Evolutionary conservation across 2,329 filamentous ascomycete genomes (phyloP).

Genomic region (Hypomyces rosellus): DNA sequence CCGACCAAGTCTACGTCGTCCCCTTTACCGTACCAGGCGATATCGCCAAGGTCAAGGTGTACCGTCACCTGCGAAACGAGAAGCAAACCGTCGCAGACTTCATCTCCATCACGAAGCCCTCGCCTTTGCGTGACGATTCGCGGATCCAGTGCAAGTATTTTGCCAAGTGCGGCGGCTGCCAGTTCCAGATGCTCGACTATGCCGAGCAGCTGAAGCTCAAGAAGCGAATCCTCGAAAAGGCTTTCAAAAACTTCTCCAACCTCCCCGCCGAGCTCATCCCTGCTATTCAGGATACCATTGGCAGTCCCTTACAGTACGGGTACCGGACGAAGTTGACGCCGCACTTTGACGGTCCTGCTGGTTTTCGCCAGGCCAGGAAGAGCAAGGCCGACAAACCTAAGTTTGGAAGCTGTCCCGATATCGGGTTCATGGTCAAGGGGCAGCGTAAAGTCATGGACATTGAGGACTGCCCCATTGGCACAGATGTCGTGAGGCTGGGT

Average conservation of each 20-base stretch:
- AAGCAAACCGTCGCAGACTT: slow-evolving; percentile 77
- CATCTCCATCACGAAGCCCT: slow-evolving; percentile 67
- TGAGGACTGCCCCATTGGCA: slow-evolving; percentile 94
- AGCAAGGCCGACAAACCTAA: slow-evolving; percentile 39
- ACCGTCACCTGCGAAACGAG: slow-evolving; percentile 59
- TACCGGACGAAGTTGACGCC: slow-evolving; percentile 97
- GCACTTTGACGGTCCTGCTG: slow-evolving; percentile 79
- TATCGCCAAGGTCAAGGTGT: slow-evolving; percentile 68
- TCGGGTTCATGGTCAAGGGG: slow-evolving; percentile 91
- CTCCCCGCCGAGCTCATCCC: slow-evolving; percentile 71
- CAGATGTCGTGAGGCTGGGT: slow-evolving; percentile 73
- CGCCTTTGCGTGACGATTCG: slow-evolving; percentile 67
- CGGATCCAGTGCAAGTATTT: slow-evolving; percentile 84
- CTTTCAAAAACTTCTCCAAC: slow-evolving; percentile 85
- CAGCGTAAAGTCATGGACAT: slow-evolving; percentile 78
- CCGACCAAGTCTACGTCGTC: slow-evolving; percentile 68
- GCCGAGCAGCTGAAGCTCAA: slow-evolving; percentile 80
- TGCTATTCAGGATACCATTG: slow-evolving; percentile 73
- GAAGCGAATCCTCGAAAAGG: slow-evolving; percentile 79
- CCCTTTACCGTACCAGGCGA: slow-evolving; percentile 88
- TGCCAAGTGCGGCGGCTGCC: slow-evolving; percentile 78
- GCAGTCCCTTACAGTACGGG: slow-evolving; percentile 82
- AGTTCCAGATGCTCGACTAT: slow-evolving; percentile 96
- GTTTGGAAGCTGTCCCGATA: slow-evolving; percentile 63
- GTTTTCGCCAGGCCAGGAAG: slow-evolving; percentile 41